Percentiles rank a stretch among this genome's conserved stretches.
Evolutionary conservation across 2,329 filamentous ascomycete genomes (phyloP).

Genomic region (Didymella glomerata): DNA sequence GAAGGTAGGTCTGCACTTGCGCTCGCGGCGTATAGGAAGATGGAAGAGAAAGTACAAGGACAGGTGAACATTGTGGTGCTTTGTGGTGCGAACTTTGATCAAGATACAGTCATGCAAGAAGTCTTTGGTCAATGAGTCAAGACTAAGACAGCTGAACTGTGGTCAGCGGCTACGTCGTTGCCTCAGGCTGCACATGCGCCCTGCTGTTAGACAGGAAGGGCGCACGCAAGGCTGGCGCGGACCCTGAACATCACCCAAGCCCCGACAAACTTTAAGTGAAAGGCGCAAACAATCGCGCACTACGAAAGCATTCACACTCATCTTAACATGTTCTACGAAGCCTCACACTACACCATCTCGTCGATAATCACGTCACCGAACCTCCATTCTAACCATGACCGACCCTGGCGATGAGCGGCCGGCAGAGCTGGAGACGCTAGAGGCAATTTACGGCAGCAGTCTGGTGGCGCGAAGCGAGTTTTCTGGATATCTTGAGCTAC

Average conservation of each 20-base stretch:
- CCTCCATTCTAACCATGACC: not conserved
- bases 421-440: constrained; percentile 2
- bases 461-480: not conserved
- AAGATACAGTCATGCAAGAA: not conserved
- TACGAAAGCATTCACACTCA: not conserved
- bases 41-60: not conserved
- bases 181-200: not conserved
- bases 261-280: not conserved
- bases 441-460: constrained; percentile 6
- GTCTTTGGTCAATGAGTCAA: not conserved
- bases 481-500: not conserved
- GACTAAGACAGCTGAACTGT: not conserved
- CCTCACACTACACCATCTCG: not conserved
- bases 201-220: not conserved
- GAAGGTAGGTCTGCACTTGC: constrained; percentile 15
- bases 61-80: constrained; percentile 9
- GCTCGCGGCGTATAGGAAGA: constrained; percentile 11
- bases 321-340: too few relatives aligned
- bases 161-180: not conserved
- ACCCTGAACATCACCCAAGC: not conserved
- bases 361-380: not conserved
- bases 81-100: constrained; percentile 4
- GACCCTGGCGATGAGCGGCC: not conserved
- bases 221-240: not conserved
- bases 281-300: not conserved